phyloP scores from a whole-genome alignment of 345 rosid species.

The Gossypium arboreum region DNA sequence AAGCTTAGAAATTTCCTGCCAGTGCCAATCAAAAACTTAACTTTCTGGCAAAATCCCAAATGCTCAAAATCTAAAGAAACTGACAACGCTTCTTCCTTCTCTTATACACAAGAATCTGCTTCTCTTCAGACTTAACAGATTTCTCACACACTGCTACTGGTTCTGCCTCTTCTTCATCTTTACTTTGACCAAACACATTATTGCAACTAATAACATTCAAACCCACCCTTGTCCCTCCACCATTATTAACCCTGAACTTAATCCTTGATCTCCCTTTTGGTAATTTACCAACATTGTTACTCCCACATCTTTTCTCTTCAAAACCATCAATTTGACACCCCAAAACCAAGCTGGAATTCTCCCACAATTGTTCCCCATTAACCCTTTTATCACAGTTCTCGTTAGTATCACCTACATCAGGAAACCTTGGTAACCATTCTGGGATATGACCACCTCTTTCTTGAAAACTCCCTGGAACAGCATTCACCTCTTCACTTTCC shows the following conservation, averaged over 20 bases:
- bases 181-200: neutral
- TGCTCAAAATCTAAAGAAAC: neutral
- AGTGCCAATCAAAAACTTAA: neutral
- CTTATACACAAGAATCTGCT: neutral
- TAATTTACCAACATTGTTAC: neutral
- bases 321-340: neutral
- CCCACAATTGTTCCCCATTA: slow-evolving; percentile 9
- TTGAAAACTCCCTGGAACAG: neutral
- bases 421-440: slow-evolving; percentile 15
- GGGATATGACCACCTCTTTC: neutral
- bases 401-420: neutral
- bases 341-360: slow-evolving; percentile 7
- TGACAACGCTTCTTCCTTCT: neutral
- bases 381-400: neutral
- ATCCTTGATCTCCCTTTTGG: neutral
- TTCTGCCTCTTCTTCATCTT: neutral
- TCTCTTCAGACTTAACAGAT: neutral
- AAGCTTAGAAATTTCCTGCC: neutral
- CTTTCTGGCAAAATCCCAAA: neutral
- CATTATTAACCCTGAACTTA: neutral
- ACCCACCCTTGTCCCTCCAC: neutral
- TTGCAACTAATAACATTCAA: neutral
- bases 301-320: neutral
- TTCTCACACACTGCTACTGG: neutral
- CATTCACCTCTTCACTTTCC: neutral